Base-by-base conservation (phyloP, 176 grass and related monocot species). In the Triticum dicoccoides region DNA sequence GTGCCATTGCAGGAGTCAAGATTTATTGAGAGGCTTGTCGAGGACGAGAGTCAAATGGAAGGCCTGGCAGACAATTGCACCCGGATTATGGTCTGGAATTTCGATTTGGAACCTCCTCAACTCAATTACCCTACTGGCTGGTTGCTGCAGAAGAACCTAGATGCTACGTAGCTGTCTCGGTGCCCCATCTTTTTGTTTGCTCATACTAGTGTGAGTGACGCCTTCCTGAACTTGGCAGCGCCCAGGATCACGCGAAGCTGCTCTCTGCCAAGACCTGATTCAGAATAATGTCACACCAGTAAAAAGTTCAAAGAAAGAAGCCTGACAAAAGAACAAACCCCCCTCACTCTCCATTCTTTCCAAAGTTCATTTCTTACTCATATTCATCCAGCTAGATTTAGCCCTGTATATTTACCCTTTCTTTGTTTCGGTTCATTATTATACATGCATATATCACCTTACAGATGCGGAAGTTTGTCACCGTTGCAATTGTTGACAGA, bases 41-140 rank as follows among this genome's bases (percentile, higher is more conserved):
- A 96, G 87, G 93, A 98, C 4, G 93, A 98, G 90, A 89, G 69
- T 88, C 96, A 98, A 52, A 98, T 98, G 93, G 89, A 98, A 94
- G 96, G 93, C 85, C 83, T 96, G 32, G 93, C 88, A 29, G 90
- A 92, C 20, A 98, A 94, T 51, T 98, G 96, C 89, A 95, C 84
- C 4, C 87, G 70, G 65, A 86, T 98, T 82, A 91, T 98, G 93
- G 91, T 84, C 67, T 98, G 96, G 96, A 89, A 88, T 80, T 89
- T 90, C 4, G 67, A 86, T 39, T 51, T 96, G 76, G 93, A 96
- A 74, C 91, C 88, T 65, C 92, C 82, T 41, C 58, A 84, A 52
- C 84, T 92, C 27, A 77, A 86, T 69, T 88, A 94, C 72, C 96
- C 96, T 12, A 86, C 42, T 30, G 85, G 93, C 65, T 98, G 91